Conservation (phyloP, 352 stramenopile species). For the Stramenopiles sp. region DNA sequence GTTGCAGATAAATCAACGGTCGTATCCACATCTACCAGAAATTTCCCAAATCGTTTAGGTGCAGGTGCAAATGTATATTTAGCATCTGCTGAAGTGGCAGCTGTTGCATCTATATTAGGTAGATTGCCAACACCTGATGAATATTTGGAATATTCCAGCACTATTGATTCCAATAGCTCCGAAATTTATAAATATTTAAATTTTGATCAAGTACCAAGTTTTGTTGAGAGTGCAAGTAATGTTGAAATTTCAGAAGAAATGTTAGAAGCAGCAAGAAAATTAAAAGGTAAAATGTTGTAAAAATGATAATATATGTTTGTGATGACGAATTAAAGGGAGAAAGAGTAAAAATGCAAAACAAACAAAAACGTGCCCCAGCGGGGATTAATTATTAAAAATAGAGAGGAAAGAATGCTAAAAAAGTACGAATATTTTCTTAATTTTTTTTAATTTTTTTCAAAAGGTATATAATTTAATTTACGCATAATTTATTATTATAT, state of each 20-base stretch:
- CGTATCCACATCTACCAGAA: conserved; percentile 49
- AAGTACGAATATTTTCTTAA: too few relatives aligned
- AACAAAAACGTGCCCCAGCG: too few relatives aligned
- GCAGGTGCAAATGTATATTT: conserved; percentile 55
- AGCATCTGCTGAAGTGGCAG: conserved; percentile 43
- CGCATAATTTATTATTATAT: too few relatives aligned
- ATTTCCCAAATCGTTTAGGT: conserved; percentile 58
- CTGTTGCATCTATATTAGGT: conserved; percentile 40
- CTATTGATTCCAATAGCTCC: conserved; percentile 34
- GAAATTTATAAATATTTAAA: conserved; percentile 63
- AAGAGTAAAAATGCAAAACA: too few relatives aligned
- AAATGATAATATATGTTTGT: too few relatives aligned
- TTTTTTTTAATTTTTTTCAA: too few relatives aligned
- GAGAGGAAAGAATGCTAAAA: too few relatives aligned
- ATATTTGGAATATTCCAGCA: conserved; percentile 41
- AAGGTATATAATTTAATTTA: too few relatives aligned
- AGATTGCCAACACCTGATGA: conserved; percentile 39
- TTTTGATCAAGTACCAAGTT: conserved; percentile 49
- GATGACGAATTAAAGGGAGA: too few relatives aligned
- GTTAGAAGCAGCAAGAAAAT: conserved; percentile 35
- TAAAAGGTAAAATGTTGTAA: too few relatives aligned
- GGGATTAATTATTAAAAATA: too few relatives aligned
- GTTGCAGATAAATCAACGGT: conserved; percentile 44
- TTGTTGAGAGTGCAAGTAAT: conserved; percentile 32
- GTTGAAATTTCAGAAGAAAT: conserved; percentile 43